These are phyloP conservation scores for Starmerella floricola DNA, from an alignment of 805 yeast species.

Conservation along the genomic window DNA sequence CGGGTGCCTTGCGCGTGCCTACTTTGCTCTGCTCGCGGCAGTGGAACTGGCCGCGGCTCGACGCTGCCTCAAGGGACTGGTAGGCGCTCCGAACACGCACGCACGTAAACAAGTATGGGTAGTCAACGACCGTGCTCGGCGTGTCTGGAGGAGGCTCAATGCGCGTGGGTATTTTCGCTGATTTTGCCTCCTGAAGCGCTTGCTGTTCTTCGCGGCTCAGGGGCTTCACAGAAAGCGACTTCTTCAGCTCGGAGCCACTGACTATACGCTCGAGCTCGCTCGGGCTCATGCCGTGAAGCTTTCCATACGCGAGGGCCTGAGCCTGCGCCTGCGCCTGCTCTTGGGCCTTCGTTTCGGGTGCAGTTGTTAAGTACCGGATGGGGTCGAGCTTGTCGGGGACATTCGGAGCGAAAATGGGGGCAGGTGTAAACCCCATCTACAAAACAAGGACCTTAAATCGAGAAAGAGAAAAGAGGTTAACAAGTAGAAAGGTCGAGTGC, in stretches of 20 bases:
- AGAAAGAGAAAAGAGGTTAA: not conserved
- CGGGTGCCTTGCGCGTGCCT: slow-evolving; percentile 4
- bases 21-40: not conserved
- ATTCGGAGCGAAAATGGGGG: slow-evolving; percentile 11
- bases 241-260: not conserved
- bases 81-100: not conserved
- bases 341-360: slow-evolving; percentile 10
- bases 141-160: not conserved
- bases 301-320: slow-evolving; percentile 10
- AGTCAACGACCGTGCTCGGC: not conserved
- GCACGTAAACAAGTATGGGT: slow-evolving; percentile 8
- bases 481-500: not conserved
- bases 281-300: slow-evolving; percentile 3
- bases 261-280: slow-evolving; percentile 10
- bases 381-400: slow-evolving; percentile 16
- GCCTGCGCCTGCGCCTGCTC: slow-evolving; percentile 19
- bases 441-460: not conserved
- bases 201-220: slow-evolving; percentile 8
- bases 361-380: slow-evolving; percentile 7
- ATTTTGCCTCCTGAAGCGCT: slow-evolving; percentile 7
- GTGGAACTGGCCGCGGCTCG: not conserved
- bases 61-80: not conserved
- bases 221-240: not conserved
- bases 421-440: slow-evolving; percentile 17
- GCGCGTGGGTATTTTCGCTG: not conserved